Conservation (phyloP, 805 yeast genomes). For the Ogataea ganodermae region DNA sequence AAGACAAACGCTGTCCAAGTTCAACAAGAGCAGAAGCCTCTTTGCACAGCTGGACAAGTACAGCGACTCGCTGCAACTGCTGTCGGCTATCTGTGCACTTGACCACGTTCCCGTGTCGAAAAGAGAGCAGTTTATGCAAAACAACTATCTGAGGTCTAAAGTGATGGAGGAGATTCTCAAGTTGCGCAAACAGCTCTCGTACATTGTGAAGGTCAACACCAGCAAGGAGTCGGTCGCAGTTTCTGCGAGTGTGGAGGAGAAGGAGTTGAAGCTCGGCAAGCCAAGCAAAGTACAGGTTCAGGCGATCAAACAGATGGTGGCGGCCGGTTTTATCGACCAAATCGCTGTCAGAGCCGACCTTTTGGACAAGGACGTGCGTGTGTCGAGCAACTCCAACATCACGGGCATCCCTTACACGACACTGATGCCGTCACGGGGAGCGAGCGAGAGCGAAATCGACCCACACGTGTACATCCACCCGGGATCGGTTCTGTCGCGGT, state of each 20-base stretch:
- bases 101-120: constrained; percentile 68
- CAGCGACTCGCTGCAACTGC: constrained; percentile 72
- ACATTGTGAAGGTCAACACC: constrained; percentile 69
- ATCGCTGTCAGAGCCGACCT: constrained; percentile 83
- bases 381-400: constrained; percentile 59
- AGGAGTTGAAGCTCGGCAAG: constrained; percentile 56
- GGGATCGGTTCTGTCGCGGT: constrained; percentile 56
- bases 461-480: constrained; percentile 81
- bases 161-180: constrained; percentile 83
- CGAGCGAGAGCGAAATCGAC: constrained; percentile 43
- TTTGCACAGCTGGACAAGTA: constrained; percentile 69
- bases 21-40: constrained; percentile 55
- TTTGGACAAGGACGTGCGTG: constrained; percentile 58
- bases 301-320: constrained; percentile 85
- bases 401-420: constrained; percentile 67
- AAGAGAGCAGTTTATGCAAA: constrained; percentile 47
- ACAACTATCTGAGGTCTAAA: constrained; percentile 74
- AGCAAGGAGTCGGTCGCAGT: constrained; percentile 61
- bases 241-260: constrained; percentile 37
- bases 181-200: constrained; percentile 75
- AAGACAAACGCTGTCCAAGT: constrained; percentile 50
- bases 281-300: constrained; percentile 71
- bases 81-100: constrained; percentile 84
- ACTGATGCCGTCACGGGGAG: constrained; percentile 43
- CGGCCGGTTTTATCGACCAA: constrained; percentile 92